Percentiles rank a stretch among this genome's conserved stretches.
These are phyloP conservation scores for Bryoglossum gracile DNA, from an alignment of 495 filamentous ascomycete genomes.

Conservation along the genomic window DNA sequence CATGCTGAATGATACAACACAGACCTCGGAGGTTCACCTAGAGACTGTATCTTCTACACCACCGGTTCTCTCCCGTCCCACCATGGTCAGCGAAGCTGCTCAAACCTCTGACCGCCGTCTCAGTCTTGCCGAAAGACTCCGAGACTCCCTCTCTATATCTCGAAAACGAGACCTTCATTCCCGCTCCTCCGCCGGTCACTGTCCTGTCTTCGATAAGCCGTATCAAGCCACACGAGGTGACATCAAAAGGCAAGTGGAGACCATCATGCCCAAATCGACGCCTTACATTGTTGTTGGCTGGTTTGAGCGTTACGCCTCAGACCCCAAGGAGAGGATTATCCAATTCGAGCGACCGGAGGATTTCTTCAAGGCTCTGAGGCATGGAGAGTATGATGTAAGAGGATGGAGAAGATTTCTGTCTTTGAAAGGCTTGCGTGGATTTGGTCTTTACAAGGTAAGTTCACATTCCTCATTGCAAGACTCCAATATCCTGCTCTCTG, in stretches of 20 bases:
- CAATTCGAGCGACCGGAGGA: conserved; percentile 11
- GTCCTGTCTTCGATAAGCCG: conserved; percentile 9
- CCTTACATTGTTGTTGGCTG: conserved; percentile 20
- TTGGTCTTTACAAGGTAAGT: conserved; percentile 20
- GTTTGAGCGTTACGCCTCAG: conserved; percentile 7
- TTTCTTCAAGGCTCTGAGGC: conserved; percentile 13
- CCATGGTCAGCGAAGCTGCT: background rate
- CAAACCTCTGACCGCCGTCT: conserved; percentile 1
- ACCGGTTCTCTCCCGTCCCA: background rate
- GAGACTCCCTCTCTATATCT: background rate
- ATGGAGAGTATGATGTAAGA: conserved; percentile 13
- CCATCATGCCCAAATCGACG: conserved; percentile 9
- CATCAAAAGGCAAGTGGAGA: conserved; percentile 14
- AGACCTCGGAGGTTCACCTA: conserved; percentile 1
- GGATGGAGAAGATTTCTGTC: conserved; percentile 6
- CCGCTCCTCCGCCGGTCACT: background rate
- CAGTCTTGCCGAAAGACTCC: background rate
- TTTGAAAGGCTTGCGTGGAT: conserved; percentile 17
- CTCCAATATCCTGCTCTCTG: background rate
- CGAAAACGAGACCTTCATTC: conserved; percentile 1
- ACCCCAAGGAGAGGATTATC: conserved; percentile 16
- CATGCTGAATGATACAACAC: background rate
- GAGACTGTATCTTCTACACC: too few relatives aligned
- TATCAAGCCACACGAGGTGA: conserved; percentile 14
- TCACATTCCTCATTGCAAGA: background rate